These are phyloP conservation scores for Calonectria pauciramosa DNA, from an alignment of 2,329 filamentous ascomycete genomes.

Conservation along the genomic window DNA sequence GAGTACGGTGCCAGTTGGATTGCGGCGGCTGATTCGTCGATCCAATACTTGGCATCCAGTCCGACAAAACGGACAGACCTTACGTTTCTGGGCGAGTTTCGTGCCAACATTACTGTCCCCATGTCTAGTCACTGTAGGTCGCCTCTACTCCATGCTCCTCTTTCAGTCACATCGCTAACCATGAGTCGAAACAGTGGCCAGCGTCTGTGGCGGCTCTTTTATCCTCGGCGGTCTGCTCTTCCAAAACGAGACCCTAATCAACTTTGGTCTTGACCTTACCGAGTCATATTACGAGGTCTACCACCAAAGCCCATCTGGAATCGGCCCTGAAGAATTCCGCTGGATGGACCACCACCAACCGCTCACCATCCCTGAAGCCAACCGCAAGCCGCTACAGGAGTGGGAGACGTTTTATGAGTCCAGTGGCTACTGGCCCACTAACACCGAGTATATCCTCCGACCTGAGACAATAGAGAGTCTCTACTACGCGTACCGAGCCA, in stretches of 20 bases:
- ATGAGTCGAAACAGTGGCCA: slow-evolving; percentile 20
- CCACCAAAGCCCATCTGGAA: slow-evolving; percentile 29
- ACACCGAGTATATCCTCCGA: slow-evolving; percentile 35
- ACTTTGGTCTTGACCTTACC: slow-evolving; percentile 30
- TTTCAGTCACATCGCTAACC: background rate
- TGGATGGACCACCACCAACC: slow-evolving; percentile 36
- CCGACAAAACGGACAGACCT: slow-evolving; percentile 24
- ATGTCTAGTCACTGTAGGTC: slow-evolving; percentile 27
- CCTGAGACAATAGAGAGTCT: slow-evolving; percentile 36
- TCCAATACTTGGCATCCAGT: slow-evolving; percentile 26
- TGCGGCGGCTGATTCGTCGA: slow-evolving; percentile 28
- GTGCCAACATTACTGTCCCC: slow-evolving; percentile 26
- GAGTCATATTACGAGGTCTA: slow-evolving; percentile 35
- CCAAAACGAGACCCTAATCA: slow-evolving; percentile 26
- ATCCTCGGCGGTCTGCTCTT: slow-evolving; percentile 30
- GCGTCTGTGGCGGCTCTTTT: slow-evolving; percentile 31
- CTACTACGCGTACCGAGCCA: slow-evolving; percentile 38
- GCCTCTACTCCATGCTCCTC: background rate
- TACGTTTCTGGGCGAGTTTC: slow-evolving; percentile 29
- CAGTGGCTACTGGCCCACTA: slow-evolving; percentile 30
- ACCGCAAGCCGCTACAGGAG: slow-evolving; percentile 13
- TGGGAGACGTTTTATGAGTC: slow-evolving; percentile 31
- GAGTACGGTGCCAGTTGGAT: slow-evolving; percentile 33
- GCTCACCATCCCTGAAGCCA: slow-evolving; percentile 20
- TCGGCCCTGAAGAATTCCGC: slow-evolving; percentile 36